A percentile compares a stretch with the other conserved stretches of the same genome.
Evolutionary conservation across 2,329 filamentous ascomycete species (phyloP).

Genomic region (Diaporthe sp.): DNA sequence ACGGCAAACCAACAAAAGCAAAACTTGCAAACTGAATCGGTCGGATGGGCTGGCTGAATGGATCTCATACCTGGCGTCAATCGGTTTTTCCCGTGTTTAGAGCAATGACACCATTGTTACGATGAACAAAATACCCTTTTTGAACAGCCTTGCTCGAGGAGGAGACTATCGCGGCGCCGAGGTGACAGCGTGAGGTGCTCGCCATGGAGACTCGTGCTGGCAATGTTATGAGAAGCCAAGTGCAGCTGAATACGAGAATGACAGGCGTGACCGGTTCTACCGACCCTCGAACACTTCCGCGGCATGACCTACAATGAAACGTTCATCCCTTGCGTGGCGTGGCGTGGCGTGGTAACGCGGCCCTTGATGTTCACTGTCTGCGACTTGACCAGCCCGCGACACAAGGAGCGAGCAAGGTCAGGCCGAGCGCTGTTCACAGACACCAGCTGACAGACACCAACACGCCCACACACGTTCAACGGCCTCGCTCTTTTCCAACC

Average conservation of each 20-base stretch:
- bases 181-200: conserved; percentile 3
- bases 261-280: conserved; percentile 11
- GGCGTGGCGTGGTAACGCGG: neutral
- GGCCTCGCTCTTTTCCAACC: neutral
- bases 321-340: neutral
- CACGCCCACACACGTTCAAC: too few relatives aligned
- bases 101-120: conserved; percentile 36
- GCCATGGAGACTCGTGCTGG: conserved; percentile 16
- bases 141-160: conserved; percentile 13
- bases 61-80: conserved; percentile 36
- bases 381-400: neutral
- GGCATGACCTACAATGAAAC: neutral
- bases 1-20: conserved; percentile 30
- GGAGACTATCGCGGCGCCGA: conserved; percentile 15
- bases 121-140: conserved; percentile 36
- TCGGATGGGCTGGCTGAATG: conserved; percentile 36
- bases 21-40: conserved; percentile 32
- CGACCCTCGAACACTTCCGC: neutral
- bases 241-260: conserved; percentile 12
- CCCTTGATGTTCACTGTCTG: neutral
- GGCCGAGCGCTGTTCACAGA: neutral
- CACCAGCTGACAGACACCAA: neutral
- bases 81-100: conserved; percentile 36
- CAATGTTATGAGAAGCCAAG: neutral
- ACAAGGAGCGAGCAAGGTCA: neutral